A percentile compares a stretch with the other conserved stretches of the same genome.
Evolutionary conservation across 2,329 filamentous ascomycete species (phyloP).

Genomic region (Cladophialophora exuberans): DNA sequence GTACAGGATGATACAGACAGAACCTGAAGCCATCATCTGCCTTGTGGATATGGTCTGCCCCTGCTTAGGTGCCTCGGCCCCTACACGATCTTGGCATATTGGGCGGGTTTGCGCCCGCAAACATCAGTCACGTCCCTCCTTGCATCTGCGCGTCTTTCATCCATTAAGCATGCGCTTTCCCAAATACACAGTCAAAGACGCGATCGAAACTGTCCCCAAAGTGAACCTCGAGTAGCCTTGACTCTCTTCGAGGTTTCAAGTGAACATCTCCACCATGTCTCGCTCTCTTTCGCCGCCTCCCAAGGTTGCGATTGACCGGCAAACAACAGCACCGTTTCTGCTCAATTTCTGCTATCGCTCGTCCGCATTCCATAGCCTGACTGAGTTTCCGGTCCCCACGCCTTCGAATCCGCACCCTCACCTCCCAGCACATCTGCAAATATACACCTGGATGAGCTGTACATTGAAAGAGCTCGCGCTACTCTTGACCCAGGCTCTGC

Average conservation of each 20-base stretch:
- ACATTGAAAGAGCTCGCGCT: conserved; percentile 80
- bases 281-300: conserved; percentile 28
- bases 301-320: conserved; percentile 59
- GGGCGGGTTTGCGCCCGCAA: too few species aligned
- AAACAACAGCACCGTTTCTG: conserved; percentile 77
- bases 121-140: too few species aligned
- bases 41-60: too few species aligned
- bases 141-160: too few species aligned
- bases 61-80: too few species aligned
- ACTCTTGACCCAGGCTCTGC: conserved; percentile 71
- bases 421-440: conserved; percentile 70
- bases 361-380: conserved; percentile 67
- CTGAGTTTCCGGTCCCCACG: conserved; percentile 43
- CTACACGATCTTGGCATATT: too few species aligned
- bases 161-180: too few species aligned
- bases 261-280: conserved; percentile 24
- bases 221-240: too few species aligned
- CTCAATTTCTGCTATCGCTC: conserved; percentile 82
- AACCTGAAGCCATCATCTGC: too few species aligned
- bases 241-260: background rate
- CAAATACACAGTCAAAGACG: too few species aligned
- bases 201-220: too few species aligned
- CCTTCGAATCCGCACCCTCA: conserved; percentile 60
- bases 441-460: conserved; percentile 86
- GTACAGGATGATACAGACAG: too few species aligned